Evolutionary conservation across 2,329 filamentous ascomycete species (phyloP), one percentile per base, ranked within the genome.

Genomic region (Xylaria sp.): DNA sequence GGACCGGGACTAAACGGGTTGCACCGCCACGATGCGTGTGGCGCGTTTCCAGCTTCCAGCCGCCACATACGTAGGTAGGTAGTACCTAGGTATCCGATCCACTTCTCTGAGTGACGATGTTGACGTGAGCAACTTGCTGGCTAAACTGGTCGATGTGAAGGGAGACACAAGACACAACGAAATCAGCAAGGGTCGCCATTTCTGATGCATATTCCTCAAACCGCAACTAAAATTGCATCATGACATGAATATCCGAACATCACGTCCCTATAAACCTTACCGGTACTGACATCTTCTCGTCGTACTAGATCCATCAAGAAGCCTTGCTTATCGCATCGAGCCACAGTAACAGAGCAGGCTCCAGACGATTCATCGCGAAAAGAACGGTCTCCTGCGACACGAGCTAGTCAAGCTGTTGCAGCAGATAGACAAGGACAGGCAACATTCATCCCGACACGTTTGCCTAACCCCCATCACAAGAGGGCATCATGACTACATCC

Each of bases 401-500:
- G 15, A n/a, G 7, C 18, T 36, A 13, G 0, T 15, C 39, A 9
- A 46, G 15, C 15, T 48, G 30, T 15, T 7, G 32, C 25, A 13
- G 25, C 15, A 28, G 52, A 18, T 9, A 8, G 39, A 50, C 30
- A 36, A 6, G 58, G 58, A 18, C 46, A 45, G 28, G n/a, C n/a
- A 53, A n/a, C 32, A 12, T 48, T 32, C 18, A 50, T 20, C 39
- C 55, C 41, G 10, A 20, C 53, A 48, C 62, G 25, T 32, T 62
- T 43, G 43, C 13, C 30, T 30, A n/a, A 15, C 43, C 5, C 28
- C 53, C 32, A 53, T 60, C 30, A 36, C 45, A 62, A 41, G 36
- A 43, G 55, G 25, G n/a, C 65, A 66, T 28, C 10, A 79, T 79
- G 77, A 72, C 76, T 59, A 70, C 77, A 62, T 73, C 75, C 23